A percentile compares a stretch with the other conserved stretches of the same genome.
These are phyloP conservation scores for Yarrowia galli DNA, from an alignment of 1,139 yeast species.

Conservation along the genomic window DNA sequence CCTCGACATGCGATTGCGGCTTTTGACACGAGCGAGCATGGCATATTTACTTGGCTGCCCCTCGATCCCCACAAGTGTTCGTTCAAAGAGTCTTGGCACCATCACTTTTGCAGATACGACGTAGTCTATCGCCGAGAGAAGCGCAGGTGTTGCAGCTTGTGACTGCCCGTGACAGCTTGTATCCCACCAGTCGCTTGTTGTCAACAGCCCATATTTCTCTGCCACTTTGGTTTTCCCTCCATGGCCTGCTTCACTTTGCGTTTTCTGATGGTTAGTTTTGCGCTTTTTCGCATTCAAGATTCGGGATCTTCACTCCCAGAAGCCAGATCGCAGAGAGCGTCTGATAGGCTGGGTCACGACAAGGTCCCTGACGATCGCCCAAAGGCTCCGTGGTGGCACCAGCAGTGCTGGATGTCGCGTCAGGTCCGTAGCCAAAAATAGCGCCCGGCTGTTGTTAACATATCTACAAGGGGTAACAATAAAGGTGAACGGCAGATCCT, in stretches of 20 bases:
- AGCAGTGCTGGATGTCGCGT: neutral
- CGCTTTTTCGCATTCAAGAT: neutral
- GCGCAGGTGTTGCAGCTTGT: slow-evolving; percentile 13
- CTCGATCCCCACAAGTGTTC: neutral
- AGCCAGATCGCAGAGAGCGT: slow-evolving; percentile 9
- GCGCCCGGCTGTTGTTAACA: neutral
- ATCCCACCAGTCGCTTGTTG: slow-evolving; percentile 16
- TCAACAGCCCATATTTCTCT: slow-evolving; percentile 22
- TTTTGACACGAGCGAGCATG: neutral
- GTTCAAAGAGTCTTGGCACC: slow-evolving; percentile 10
- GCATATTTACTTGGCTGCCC: neutral
- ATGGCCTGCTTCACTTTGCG: neutral
- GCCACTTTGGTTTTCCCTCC: neutral
- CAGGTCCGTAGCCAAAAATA: slow-evolving; percentile 8
- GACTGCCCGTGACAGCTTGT: neutral
- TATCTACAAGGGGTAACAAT: slow-evolving; percentile 2
- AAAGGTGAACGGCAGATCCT: neutral
- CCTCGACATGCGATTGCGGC: neutral
- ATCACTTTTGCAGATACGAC: slow-evolving; percentile 32
- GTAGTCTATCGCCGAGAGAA: slow-evolving; percentile 21
- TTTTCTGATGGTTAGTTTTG: neutral
- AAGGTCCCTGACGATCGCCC: slow-evolving; percentile 33
- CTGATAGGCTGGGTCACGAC: slow-evolving; percentile 23
- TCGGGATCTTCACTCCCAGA: slow-evolving; percentile 8
- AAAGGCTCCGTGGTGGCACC: slow-evolving; percentile 2